Base-by-base conservation (phyloP, 129 eudicot species). In the Gnaphalium uliginosum region DNA sequence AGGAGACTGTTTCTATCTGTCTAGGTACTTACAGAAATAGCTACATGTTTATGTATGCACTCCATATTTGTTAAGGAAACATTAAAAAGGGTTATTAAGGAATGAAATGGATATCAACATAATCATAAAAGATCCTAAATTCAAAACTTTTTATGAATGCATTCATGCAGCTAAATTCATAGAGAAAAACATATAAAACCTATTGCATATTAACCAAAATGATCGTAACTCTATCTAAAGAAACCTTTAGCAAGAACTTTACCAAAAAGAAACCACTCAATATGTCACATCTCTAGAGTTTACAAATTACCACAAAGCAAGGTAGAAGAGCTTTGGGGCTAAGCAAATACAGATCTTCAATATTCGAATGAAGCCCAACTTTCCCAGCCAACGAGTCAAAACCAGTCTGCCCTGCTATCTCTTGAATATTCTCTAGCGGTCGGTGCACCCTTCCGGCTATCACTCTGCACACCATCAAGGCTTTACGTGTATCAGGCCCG, bases 311-410 rank as follows among this genome's bases (percentile, higher is more conserved):
- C 78, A 93, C 95, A 78, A 93, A 93, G 77, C 98, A 93, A 72
- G 98, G 98, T 69, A 93, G 88, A 48, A 93, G 91, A 83, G 98
- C 98, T 81, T 76, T 90, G 18, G 98, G 88, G 78, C 87, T 90
- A 50, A 93, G 95, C 90, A 93, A 86, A 79, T 93, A 93, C 50
- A 93, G 96, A 84, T 90, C 98, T 84, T 93, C 98, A 51, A 90
- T 88, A 71, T 89, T 95, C 54, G 94, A 84, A 87, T 95, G 89
- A 4, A 87, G 83, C n/a, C 99, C 99, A 0, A 95, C 92, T 83
- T 95, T 95, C 48, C 99, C 99, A 5, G 99, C 99, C 83, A 95
- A 87, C 3, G 99, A 95, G 85, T 95, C 99, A 50, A 95, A 95
- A 79, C 99, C 97, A 3, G 91, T 77, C 48, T 95, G 99, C 18